These are phyloP conservation scores for Raddia distichophylla DNA, from an alignment of 176 grass and related monocot species.

Conservation along the genomic window DNA sequence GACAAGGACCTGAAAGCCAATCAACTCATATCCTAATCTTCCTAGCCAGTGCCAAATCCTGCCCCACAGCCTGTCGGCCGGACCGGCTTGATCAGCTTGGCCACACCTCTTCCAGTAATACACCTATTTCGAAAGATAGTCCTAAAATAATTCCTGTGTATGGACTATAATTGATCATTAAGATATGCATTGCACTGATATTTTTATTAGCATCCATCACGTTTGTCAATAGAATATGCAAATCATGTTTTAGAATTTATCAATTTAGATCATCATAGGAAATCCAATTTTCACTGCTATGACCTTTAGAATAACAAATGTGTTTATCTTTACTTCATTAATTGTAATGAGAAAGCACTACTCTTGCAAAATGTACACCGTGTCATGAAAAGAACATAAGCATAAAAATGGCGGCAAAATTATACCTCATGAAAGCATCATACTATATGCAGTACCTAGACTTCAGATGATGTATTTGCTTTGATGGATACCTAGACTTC, in stretches of 20 bases:
- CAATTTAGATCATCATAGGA: neutral
- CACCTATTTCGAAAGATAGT: too few species aligned
- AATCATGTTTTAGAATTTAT: neutral
- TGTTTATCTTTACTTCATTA: neutral
- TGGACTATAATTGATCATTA: neutral
- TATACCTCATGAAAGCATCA: neutral
- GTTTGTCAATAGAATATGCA: neutral
- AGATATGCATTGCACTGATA: neutral
- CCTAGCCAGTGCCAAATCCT: too few species aligned
- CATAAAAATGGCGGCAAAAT: neutral
- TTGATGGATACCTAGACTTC: too few species aligned
- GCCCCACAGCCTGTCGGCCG: too few species aligned
- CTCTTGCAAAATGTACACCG: conserved; percentile 12
- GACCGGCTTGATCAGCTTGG: too few species aligned
- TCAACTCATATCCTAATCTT: too few species aligned
- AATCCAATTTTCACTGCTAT: neutral
- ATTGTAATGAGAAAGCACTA: neutral
- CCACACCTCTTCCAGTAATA: too few species aligned
- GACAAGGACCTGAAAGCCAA: too few species aligned
- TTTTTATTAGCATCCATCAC: neutral
- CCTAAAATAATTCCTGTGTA: neutral
- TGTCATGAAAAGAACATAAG: neutral
- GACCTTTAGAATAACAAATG: conserved; percentile 1
- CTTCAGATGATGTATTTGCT: too few species aligned
- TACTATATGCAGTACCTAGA: conserved; percentile 31